Evolutionary conservation across 2,329 filamentous ascomycete genomes (phyloP).

Genomic region (Cytospora schulzeri): DNA sequence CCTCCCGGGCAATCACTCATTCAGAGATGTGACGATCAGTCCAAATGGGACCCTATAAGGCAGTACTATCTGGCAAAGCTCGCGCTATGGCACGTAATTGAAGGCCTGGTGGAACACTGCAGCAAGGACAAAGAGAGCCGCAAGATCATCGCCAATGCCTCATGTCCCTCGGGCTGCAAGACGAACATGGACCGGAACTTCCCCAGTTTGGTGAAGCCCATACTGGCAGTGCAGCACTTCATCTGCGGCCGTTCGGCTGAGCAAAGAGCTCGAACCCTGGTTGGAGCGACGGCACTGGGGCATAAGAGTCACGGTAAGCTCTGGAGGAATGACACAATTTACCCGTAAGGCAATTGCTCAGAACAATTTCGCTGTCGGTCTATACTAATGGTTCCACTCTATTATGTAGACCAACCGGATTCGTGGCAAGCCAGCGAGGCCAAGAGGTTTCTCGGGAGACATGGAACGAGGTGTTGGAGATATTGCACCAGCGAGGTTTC

Average conservation of each 20-base stretch:
- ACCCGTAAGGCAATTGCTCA: constrained; percentile 35
- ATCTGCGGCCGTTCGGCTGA: constrained; percentile 44
- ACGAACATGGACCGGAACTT: constrained; percentile 45
- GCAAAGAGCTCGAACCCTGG: constrained; percentile 45
- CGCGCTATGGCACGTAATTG: constrained; percentile 41
- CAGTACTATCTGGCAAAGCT: constrained; percentile 37
- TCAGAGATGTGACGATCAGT: constrained; percentile 26
- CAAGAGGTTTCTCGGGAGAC: constrained; percentile 15
- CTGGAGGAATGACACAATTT: constrained; percentile 44
- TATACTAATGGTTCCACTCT: not conserved
- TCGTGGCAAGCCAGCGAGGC: constrained; percentile 8
- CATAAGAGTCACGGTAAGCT: constrained; percentile 45
- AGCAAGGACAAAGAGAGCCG: constrained; percentile 26
- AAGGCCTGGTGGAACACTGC: constrained; percentile 39
- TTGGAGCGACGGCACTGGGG: constrained; percentile 44
- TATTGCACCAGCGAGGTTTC: not conserved
- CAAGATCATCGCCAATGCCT: constrained; percentile 45
- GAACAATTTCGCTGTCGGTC: not conserved
- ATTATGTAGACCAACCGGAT: not conserved
- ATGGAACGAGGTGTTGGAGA: constrained; percentile 11
- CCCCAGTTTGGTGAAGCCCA: constrained; percentile 24
- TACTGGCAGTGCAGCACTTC: constrained; percentile 34
- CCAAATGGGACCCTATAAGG: constrained; percentile 28
- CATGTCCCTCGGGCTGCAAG: constrained; percentile 46
- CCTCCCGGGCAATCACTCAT: constrained; percentile 26